These are phyloP conservation scores for Aeminium ludgeri DNA, from an alignment of 495 filamentous ascomycete species.

Conservation along the genomic window DNA sequence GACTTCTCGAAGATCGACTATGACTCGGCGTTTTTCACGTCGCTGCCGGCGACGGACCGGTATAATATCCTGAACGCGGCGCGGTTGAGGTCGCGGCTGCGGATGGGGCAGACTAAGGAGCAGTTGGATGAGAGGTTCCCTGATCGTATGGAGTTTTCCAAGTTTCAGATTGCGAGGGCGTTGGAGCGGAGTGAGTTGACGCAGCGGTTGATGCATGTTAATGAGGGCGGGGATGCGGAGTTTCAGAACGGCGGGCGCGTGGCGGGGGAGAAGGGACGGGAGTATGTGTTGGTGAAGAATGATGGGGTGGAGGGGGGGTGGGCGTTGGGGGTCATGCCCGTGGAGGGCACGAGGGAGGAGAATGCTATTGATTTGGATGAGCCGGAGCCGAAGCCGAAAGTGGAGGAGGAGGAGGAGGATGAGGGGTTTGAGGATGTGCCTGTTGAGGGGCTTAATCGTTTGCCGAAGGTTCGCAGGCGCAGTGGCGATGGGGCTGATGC, in stretches of 20 bases:
- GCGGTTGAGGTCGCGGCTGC: constrained; percentile 61
- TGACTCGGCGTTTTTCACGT: constrained; percentile 79
- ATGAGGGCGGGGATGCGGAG: constrained; percentile 62
- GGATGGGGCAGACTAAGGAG: constrained; percentile 94
- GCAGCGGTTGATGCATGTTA: constrained; percentile 84
- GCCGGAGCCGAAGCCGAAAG: constrained; percentile 33
- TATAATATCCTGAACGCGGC: constrained; percentile 97
- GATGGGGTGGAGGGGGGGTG: constrained; percentile 91
- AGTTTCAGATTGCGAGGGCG: constrained; percentile 90
- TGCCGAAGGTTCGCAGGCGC: constrained; percentile 43
- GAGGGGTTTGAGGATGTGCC: constrained; percentile 88
- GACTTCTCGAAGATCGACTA: constrained; percentile 99
- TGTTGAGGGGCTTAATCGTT: constrained; percentile 76
- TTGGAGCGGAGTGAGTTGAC: constrained; percentile 86
- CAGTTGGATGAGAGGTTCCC: constrained; percentile 94
- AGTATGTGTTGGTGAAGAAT: constrained; percentile 94
- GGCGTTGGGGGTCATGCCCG: constrained; percentile 77
- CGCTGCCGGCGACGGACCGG: constrained; percentile 72
- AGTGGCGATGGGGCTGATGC: constrained; percentile 23
- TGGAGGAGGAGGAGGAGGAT: constrained; percentile 44
- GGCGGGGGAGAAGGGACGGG: constrained; percentile 74
- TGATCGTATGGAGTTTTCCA: constrained; percentile 91
- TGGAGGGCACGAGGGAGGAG: constrained; percentile 52
- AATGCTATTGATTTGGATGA: constrained; percentile 64
- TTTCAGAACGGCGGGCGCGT: constrained; percentile 50